phyloP scores from a whole-genome alignment of 495 filamentous ascomycete species.

The Hypomontagnella monticulosa region DNA sequence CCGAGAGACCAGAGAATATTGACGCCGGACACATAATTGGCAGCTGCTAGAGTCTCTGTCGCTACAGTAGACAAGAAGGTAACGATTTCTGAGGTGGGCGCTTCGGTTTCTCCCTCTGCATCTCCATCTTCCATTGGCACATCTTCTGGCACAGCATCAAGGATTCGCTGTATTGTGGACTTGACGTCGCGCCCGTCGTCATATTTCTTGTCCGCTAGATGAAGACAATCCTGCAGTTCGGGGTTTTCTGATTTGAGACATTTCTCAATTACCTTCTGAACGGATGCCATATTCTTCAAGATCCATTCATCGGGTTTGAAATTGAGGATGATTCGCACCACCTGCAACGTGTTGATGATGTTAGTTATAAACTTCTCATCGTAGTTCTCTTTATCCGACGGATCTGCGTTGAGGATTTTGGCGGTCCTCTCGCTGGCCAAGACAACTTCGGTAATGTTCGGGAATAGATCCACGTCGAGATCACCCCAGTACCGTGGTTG shows the following conservation, averaged over 20 bases:
- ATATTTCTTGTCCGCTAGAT: conserved; percentile 72
- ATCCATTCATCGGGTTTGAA: conserved; percentile 92
- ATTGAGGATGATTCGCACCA: conserved; percentile 85
- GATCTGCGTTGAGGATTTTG: conserved; percentile 77
- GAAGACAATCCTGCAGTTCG: conserved; percentile 91
- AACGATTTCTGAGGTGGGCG: conserved; percentile 79
- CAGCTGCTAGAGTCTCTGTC: conserved; percentile 79
- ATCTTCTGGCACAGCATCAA: conserved; percentile 91
- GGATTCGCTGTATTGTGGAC: conserved; percentile 80
- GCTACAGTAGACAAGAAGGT: conserved; percentile 82
- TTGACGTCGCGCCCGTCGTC: conserved; percentile 68
- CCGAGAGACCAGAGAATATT: conserved; percentile 92
- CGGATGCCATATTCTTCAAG: conserved; percentile 70
- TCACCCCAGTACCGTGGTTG: conserved; percentile 92
- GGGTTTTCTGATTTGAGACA: conserved; percentile 84
- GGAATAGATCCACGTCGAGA: conserved; percentile 88
- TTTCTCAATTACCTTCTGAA: conserved; percentile 93
- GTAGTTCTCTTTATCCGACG: conserved; percentile 85
- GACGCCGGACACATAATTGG: conserved; percentile 83
- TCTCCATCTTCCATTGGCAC: conserved; percentile 88
- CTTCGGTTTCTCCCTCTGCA: conserved; percentile 79
- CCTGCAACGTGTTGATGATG: conserved; percentile 91
- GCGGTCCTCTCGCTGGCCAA: conserved; percentile 75
- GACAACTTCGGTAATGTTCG: conserved; percentile 85
- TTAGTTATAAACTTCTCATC: conserved; percentile 81